Percentiles rank a stretch among this genome's conserved stretches.
Conservation (phyloP, 2,329 filamentous ascomycete species). For the Paecilomyces sp. region DNA sequence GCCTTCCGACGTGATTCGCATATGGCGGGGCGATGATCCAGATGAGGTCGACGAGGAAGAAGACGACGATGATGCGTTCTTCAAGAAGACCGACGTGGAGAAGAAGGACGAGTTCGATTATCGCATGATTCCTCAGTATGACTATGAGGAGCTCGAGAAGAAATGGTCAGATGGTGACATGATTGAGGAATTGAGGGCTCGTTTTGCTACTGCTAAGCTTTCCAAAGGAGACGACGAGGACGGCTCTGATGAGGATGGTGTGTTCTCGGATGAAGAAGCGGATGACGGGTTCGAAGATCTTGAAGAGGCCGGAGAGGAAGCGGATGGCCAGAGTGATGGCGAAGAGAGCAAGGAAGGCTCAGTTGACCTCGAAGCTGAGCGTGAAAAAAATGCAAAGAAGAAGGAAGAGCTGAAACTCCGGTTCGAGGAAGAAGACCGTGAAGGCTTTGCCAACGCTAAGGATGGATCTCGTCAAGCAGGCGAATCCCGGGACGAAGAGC, state of each 20-base stretch:
- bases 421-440: conserved; percentile 97
- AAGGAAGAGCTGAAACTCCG: conserved; percentile 93
- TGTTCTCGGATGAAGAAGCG: conserved; percentile 54
- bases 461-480: conserved; percentile 70
- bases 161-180: conserved; percentile 81
- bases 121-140: conserved; percentile 67
- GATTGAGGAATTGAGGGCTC: conserved; percentile 63
- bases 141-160: conserved; percentile 71
- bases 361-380: conserved; percentile 71
- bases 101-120: conserved; percentile 57
- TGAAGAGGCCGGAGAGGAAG: conserved; percentile 64
- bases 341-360: conserved; percentile 20
- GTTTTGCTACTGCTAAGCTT: conserved; percentile 67
- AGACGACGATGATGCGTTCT: conserved; percentile 61
- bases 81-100: conserved; percentile 49
- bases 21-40: conserved; percentile 69
- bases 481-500: conserved; percentile 58
- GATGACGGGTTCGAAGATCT: conserved; percentile 76
- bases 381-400: conserved; percentile 78
- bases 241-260: conserved; percentile 37
- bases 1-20: conserved; percentile 65
- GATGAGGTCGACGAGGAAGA: conserved; percentile 52
- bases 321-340: conserved; percentile 45
- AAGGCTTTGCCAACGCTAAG: conserved; percentile 79
- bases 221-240: conserved; percentile 50